These are phyloP conservation scores for Thyridium curvatum DNA, from an alignment of 2,329 filamentous ascomycete species.

Conservation along the genomic window DNA sequence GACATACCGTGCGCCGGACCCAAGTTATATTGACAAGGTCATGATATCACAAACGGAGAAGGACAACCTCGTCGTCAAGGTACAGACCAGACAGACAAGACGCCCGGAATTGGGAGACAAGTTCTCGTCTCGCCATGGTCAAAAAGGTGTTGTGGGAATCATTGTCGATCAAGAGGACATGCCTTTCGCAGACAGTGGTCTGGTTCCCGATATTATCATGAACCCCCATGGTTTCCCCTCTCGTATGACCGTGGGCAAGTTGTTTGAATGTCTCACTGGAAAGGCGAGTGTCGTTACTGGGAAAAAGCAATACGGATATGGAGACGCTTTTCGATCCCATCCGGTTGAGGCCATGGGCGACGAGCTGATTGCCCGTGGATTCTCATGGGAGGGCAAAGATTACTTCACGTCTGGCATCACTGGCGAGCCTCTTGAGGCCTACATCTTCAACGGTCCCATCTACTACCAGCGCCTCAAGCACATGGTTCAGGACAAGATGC, in stretches of 20 bases:
- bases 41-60: constrained; percentile 86
- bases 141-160: constrained; percentile 95
- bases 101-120: constrained; percentile 95
- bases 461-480: constrained; percentile 99
- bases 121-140: constrained; percentile 95
- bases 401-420: constrained; percentile 94
- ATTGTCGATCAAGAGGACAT: constrained; percentile 96
- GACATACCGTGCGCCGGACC: constrained; percentile 78
- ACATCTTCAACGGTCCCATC: constrained; percentile 97
- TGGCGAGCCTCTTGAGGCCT: constrained; percentile 86
- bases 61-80: constrained; percentile 82
- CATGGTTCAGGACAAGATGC: constrained; percentile 99
- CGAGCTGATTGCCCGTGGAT: constrained; percentile 79
- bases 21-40: constrained; percentile 90
- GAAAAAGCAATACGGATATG: constrained; percentile 76
- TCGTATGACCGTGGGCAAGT: constrained; percentile 98
- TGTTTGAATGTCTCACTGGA: constrained; percentile 89
- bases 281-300: constrained; percentile 88
- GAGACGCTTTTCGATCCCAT: constrained; percentile 75
- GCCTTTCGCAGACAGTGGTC: constrained; percentile 85
- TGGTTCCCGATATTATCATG: constrained; percentile 99
- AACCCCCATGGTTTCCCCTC: constrained; percentile 99
- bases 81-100: constrained; percentile 92
- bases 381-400: constrained; percentile 96
- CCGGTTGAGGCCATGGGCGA: constrained; percentile 84